Evolutionary conservation across 306 rosid species (phyloP).

Genomic region (Dalbergia oliveri): DNA sequence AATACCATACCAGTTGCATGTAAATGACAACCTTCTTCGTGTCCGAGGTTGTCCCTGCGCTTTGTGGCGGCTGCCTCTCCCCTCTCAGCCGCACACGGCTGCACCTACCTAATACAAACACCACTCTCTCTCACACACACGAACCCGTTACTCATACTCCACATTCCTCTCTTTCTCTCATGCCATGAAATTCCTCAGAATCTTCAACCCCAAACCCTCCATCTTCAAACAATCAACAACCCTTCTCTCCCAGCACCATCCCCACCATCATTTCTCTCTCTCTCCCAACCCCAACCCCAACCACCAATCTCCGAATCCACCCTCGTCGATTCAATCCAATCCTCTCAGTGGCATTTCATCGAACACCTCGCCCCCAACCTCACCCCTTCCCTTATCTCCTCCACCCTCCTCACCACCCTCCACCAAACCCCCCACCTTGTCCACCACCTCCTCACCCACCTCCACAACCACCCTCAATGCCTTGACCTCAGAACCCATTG

Average conservation of each 20-base stretch:
- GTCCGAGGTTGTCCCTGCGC: no score
- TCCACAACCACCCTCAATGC: constrained; percentile 43
- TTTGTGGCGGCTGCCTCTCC: no score
- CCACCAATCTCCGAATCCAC: constrained; percentile 49
- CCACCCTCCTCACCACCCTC: constrained; percentile 62
- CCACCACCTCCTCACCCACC: constrained; percentile 53
- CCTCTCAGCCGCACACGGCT: no score
- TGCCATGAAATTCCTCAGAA: constrained; percentile 44
- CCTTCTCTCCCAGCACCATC: constrained; percentile 15
- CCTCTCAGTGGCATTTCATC: constrained; percentile 93
- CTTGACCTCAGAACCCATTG: constrained; percentile 57
- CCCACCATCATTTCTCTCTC: constrained; percentile 42
- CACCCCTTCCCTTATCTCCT: constrained; percentile 60
- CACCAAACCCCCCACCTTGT: constrained; percentile 59
- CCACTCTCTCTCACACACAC: not conserved
- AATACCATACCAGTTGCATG: no score
- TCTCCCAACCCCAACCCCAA: constrained; percentile 40
- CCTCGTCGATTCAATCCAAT: constrained; percentile 52
- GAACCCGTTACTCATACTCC: no score
- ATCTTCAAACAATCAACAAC: constrained; percentile 1
- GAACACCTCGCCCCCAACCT: constrained; percentile 61
- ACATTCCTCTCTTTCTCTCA: not conserved
- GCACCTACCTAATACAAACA: no score
- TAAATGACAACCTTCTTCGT: no score
- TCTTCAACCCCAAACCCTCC: constrained; percentile 39